phyloP scores from a whole-genome alignment of 805 yeast species.

The Candida sakaeoensis region DNA sequence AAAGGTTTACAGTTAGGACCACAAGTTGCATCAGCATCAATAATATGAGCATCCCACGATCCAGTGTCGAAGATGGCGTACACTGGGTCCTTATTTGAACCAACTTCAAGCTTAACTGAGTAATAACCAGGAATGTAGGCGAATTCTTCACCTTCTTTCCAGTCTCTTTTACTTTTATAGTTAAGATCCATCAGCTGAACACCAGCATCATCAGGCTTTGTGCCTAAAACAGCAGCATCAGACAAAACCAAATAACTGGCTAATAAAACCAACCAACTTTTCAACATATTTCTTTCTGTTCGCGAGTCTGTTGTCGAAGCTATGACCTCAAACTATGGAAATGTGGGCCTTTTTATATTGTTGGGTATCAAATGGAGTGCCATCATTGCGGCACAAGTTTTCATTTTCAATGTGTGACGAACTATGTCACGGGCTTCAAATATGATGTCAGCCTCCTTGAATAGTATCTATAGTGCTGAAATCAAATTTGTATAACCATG shows the following conservation, averaged over 20 bases:
- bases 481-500: no score
- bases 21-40: conserved; percentile 4
- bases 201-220: neutral
- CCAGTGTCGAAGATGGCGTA: conserved; percentile 22
- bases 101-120: conserved; percentile 14
- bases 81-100: conserved; percentile 15
- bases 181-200: neutral
- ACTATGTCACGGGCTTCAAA: no score
- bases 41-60: conserved; percentile 21
- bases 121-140: neutral
- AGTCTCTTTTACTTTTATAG: neutral
- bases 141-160: neutral
- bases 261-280: neutral
- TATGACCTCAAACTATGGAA: no score
- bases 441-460: no score
- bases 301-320: no score
- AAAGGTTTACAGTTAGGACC: neutral
- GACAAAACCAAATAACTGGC: neutral
- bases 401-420: no score
- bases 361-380: no score
- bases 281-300: neutral
- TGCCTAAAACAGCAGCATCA: neutral
- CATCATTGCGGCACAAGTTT: no score
- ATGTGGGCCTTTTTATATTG: no score
- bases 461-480: no score